Percentiles rank a stretch among this genome's conserved stretches.
phyloP scores from a whole-genome alignment of 1,284 basidiomycete species.

The Ustilago cynodontis region DNA sequence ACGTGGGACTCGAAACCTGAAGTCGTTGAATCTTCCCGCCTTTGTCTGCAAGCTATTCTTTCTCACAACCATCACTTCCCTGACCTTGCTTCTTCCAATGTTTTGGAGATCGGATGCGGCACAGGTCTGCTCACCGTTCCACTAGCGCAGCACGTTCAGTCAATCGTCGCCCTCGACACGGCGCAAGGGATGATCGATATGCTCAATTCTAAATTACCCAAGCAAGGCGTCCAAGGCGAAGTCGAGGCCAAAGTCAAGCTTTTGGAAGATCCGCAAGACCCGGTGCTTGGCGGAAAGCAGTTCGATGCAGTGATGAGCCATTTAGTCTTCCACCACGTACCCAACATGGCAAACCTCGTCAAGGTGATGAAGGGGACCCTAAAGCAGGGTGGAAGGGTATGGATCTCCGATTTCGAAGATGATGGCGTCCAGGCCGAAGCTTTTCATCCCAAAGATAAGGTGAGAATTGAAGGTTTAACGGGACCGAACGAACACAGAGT shows the following conservation, averaged over 20 bases:
- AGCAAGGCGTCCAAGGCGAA: slow-evolving; percentile 3
- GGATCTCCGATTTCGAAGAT: slow-evolving; percentile 49
- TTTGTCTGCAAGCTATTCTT: slow-evolving; percentile 34
- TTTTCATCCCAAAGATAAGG: slow-evolving; percentile 53
- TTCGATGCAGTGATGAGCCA: slow-evolving; percentile 44
- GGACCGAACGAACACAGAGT: background rate
- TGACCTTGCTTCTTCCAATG: background rate
- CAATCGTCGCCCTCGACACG: slow-evolving; percentile 37
- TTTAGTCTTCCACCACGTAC: slow-evolving; percentile 53
- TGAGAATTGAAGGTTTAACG: slow-evolving; percentile 2
- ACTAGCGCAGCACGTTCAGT: slow-evolving; percentile 25
- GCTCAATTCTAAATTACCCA: slow-evolving; percentile 29
- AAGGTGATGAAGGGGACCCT: slow-evolving; percentile 31
- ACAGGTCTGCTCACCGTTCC: slow-evolving; percentile 45
- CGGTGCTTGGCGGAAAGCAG: slow-evolving; percentile 17
- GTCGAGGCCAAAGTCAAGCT: slow-evolving; percentile 36
- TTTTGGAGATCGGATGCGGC: slow-evolving; percentile 51
- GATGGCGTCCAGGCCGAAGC: slow-evolving; percentile 28
- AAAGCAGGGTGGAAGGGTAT: slow-evolving; percentile 22
- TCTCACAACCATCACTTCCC: slow-evolving; percentile 12
- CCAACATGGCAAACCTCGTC: slow-evolving; percentile 33
- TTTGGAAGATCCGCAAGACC: slow-evolving; percentile 40
- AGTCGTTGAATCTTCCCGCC: slow-evolving; percentile 34
- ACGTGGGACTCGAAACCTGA: slow-evolving; percentile 49
- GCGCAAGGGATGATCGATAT: slow-evolving; percentile 45